These are phyloP conservation scores for Pouteria campechiana DNA, from an alignment of 179 eudicot species.

Conservation along the genomic window DNA sequence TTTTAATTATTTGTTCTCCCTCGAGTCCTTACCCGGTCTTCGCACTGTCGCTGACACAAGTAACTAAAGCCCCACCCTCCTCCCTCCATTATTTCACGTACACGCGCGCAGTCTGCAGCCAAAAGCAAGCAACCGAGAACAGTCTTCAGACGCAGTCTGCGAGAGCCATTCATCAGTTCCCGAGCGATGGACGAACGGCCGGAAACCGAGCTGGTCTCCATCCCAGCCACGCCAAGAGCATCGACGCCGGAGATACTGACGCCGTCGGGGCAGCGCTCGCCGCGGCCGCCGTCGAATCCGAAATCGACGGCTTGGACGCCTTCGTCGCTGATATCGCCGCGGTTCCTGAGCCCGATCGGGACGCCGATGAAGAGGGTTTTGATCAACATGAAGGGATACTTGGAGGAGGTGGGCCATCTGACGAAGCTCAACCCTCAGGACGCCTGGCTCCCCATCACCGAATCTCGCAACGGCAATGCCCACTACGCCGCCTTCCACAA, in stretches of 20 bases:
- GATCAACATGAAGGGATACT: constrained; percentile 72
- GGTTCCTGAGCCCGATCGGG: constrained; percentile 89
- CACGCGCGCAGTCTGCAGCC: no score
- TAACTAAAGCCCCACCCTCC: no score
- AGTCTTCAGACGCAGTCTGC: no score
- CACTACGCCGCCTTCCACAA: constrained; percentile 93
- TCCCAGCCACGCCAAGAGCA: constrained; percentile 73
- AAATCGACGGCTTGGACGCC: constrained; percentile 64
- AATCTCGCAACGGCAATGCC: constrained; percentile 85
- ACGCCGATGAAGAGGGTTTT: constrained; percentile 94
- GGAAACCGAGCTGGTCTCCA: constrained; percentile 78
- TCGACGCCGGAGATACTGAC: constrained; percentile 81
- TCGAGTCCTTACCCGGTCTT: no score
- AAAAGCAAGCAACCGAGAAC: no score
- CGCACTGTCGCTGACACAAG: no score
- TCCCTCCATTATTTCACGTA: no score
- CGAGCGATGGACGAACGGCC: constrained; percentile 75
- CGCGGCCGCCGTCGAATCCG: constrained; percentile 16
- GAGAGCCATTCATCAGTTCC: no score
- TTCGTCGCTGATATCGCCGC: constrained; percentile 71
- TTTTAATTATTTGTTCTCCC: no score
- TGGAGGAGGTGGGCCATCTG: constrained; percentile 84
- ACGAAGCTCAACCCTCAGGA: constrained; percentile 94
- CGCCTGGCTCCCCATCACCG: constrained; percentile 96
- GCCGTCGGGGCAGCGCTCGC: constrained; percentile 65